Evolutionary conservation across 2,329 filamentous ascomycete species (phyloP).

Genomic region (Cordyceps fumosorosea): DNA sequence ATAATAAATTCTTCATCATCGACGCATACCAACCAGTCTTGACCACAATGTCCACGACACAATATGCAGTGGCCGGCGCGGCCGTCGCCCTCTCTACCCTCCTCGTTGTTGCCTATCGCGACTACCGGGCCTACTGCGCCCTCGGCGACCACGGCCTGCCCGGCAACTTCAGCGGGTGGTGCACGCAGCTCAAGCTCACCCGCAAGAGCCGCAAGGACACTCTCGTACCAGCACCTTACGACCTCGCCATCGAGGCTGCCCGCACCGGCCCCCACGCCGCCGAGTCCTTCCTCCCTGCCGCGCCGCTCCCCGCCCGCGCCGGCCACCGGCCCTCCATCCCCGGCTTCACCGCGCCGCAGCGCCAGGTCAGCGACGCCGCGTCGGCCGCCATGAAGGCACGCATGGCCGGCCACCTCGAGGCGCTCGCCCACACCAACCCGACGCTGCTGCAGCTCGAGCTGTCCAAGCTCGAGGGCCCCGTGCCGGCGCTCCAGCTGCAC

Average conservation of each 20-base stretch:
- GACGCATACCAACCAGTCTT: neutral
- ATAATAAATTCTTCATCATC: too few relatives aligned
- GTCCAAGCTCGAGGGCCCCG: slow-evolving; percentile 16
- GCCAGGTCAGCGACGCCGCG: slow-evolving; percentile 14
- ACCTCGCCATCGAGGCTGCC: slow-evolving; percentile 19
- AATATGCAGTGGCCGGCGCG: neutral
- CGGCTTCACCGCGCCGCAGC: slow-evolving; percentile 17
- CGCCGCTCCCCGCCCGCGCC: slow-evolving; percentile 1
- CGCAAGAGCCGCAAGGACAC: slow-evolving; percentile 19
- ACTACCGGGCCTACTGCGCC: slow-evolving; percentile 33
- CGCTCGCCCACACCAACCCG: slow-evolving; percentile 11
- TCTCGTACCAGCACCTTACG: slow-evolving; percentile 18
- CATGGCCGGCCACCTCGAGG: slow-evolving; percentile 15
- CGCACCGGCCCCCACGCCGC: slow-evolving; percentile 13
- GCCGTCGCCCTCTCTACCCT: neutral
- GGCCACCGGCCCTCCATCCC: slow-evolving; percentile 14
- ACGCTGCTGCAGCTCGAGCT: slow-evolving; percentile 13
- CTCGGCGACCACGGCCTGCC: slow-evolving; percentile 38
- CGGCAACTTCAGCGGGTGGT: slow-evolving; percentile 34
- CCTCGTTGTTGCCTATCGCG: slow-evolving; percentile 12
- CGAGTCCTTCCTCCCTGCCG: slow-evolving; percentile 12
- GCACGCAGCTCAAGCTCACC: slow-evolving; percentile 17
- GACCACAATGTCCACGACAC: neutral
- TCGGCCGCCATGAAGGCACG: slow-evolving; percentile 11
- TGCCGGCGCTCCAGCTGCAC: slow-evolving; percentile 17